Conservation (phyloP, 1,284 basidiomycete species). For the Naganishia sp. region DNA sequence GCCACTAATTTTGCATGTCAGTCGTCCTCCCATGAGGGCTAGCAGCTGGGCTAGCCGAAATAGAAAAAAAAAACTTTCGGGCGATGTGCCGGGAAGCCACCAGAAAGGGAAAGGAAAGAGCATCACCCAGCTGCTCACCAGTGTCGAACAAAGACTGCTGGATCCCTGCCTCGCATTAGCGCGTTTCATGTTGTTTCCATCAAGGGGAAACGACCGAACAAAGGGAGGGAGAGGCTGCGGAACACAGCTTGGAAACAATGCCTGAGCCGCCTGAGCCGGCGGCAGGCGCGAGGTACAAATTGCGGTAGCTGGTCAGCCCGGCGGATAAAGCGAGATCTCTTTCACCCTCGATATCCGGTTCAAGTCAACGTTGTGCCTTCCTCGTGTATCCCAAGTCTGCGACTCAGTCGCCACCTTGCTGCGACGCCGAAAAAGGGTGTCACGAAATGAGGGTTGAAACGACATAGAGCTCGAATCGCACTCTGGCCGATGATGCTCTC, state of each 20-base stretch:
- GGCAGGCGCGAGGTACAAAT: neutral
- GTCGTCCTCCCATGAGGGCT: too few species aligned
- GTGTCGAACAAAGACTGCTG: neutral
- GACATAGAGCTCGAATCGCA: too few species aligned
- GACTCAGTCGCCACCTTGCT: too few species aligned
- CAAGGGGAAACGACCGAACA: neutral
- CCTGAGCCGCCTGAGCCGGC: neutral
- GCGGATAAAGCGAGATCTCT: neutral
- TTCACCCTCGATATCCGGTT: neutral
- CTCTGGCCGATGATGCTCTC: too few species aligned
- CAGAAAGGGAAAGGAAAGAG: neutral
- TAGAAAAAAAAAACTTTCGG: neutral
- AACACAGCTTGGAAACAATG: neutral
- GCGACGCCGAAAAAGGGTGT: too few species aligned
- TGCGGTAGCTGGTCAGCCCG: too few species aligned
- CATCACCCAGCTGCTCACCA: neutral
- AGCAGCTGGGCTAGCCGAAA: too few species aligned
- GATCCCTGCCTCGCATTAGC: neutral
- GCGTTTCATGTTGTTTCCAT: constrained; percentile 2
- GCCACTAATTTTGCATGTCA: too few species aligned
- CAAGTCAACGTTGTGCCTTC: too few species aligned
- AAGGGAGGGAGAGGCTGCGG: neutral
- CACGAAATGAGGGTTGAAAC: neutral
- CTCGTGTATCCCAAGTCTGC: too few species aligned
- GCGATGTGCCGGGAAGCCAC: neutral